Evolutionary conservation across 768 basidiomycete species (phyloP).

Genomic region (Tylopilus rubrobrunneus): DNA sequence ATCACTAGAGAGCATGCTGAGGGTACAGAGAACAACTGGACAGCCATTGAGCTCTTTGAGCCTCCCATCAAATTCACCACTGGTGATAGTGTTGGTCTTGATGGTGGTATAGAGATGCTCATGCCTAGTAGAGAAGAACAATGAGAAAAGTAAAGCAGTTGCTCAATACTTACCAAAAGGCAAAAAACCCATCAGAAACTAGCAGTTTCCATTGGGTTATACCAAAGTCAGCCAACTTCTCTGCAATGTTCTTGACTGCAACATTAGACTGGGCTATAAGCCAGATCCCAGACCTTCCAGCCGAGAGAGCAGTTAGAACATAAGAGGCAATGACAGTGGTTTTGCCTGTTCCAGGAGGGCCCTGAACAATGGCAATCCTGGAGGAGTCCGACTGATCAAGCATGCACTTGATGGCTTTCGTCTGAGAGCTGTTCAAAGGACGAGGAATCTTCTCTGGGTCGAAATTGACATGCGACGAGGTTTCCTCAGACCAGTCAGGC

Average conservation of each 20-base stretch:
- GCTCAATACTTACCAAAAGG: slow-evolving; percentile 50
- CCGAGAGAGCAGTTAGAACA: slow-evolving; percentile 45
- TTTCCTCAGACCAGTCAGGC: slow-evolving; percentile 25
- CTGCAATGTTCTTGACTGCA: slow-evolving; percentile 87
- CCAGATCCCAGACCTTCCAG: slow-evolving; percentile 57
- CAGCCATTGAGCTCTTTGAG: slow-evolving; percentile 36
- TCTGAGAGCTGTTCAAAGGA: slow-evolving; percentile 40
- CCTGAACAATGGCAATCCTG: slow-evolving; percentile 38
- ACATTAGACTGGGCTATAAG: slow-evolving; percentile 83
- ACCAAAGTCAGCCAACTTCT: slow-evolving; percentile 58
- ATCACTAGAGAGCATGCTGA: slow-evolving; percentile 64
- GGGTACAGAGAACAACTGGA: slow-evolving; percentile 69
- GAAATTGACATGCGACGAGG: slow-evolving; percentile 16
- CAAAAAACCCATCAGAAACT: slow-evolving; percentile 67
- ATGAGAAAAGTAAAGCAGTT: slow-evolving; percentile 1
- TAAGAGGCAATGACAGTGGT: slow-evolving; percentile 68
- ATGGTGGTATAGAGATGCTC: slow-evolving; percentile 66
- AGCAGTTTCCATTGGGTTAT: slow-evolving; percentile 61
- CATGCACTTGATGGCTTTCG: slow-evolving; percentile 35
- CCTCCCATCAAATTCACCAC: slow-evolving; percentile 33
- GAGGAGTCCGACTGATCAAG: slow-evolving; percentile 31
- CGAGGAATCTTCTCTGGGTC: slow-evolving; percentile 15
- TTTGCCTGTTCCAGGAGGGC: slow-evolving; percentile 70
- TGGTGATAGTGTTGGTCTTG: slow-evolving; percentile 47
- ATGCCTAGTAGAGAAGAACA: slow-evolving; percentile 51